Conservation (phyloP, 345 rosid genomes). For the Dipteronia dyeriana region DNA sequence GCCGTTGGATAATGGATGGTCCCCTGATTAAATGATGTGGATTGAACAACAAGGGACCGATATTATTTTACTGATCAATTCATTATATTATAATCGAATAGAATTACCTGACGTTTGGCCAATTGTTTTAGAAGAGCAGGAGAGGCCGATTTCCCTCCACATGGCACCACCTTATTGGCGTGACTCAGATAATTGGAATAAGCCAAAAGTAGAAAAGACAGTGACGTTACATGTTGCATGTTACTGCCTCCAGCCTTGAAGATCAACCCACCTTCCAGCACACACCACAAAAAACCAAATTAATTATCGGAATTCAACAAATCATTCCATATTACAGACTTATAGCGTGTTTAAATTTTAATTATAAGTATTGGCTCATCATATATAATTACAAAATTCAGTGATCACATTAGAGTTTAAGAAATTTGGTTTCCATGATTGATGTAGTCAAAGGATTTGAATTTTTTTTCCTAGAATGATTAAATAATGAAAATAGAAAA, state of each 20-base stretch:
- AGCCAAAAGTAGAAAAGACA: constrained; percentile 80
- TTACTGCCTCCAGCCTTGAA: constrained; percentile 92
- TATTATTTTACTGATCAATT: background rate
- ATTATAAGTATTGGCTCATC: no score
- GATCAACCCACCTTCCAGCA: constrained; percentile 67
- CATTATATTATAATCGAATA: background rate
- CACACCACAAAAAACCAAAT: background rate
- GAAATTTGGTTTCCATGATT: background rate
- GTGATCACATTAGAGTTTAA: no score
- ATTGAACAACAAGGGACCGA: constrained; percentile 13
- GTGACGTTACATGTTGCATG: constrained; percentile 95
- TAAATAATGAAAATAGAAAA: background rate
- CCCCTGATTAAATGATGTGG: constrained; percentile 11
- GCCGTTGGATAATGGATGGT: constrained; percentile 24
- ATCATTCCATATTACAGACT: background rate
- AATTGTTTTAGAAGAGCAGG: constrained; percentile 60
- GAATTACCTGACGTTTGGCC: constrained; percentile 58
- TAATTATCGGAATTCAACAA: background rate
- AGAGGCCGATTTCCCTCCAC: constrained; percentile 58
- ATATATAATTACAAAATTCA: no score
- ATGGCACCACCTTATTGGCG: constrained; percentile 55
- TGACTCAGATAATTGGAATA: constrained; percentile 85
- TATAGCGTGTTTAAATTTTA: background rate
- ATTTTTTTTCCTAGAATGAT: no score
- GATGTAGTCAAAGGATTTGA: background rate